Evolutionary conservation across 371 early-diverging fungal genomes (phyloP), one percentile per base, ranked within the genome.

Genomic region (Conidiobolus incongruus): DNA sequence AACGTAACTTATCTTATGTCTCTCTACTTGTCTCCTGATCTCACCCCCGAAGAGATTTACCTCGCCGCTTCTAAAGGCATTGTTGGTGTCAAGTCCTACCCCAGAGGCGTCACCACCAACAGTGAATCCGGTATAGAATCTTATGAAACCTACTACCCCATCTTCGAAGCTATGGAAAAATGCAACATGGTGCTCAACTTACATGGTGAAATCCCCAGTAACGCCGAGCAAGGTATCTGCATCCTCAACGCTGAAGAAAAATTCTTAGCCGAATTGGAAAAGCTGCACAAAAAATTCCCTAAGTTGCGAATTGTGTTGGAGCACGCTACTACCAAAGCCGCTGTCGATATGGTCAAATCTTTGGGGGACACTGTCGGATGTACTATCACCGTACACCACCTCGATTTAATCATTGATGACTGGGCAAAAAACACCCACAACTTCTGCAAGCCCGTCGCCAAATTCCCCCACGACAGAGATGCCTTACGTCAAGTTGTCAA

Each of bases 391-490:
- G 78, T 87, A 0, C 96, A 96, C 60, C 94, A 96, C 52, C 58
- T 96, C 47, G 65, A 76, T 40, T 59, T 96, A 10, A 68, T 79
- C 28, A 83, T 92, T 1, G 93, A 96, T 55, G 93, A 94, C 61
- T 94, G 94, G 94, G 92, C 91, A 17, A 89, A 89, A 11, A 73
- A 86, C 49, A 76, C 81, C 44, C 94, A 94, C 56, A 76, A 88
- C 59, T 96, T 83, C 57, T 96, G 96, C 69, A 96, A 96, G 59
- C 96, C 96, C 22, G 94, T 96, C 13, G 94, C 96, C 31, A 96
- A 96, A 60, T 90, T 58, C 53, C 91, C 91, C 11, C 73, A 74
- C 47, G 96, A 96, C 54, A 75, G 94, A 16, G 68, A 70, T 6
- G 96, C 96, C 2, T 66, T 96, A 34, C 76, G 80, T 24, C 69